phyloP scores from a whole-genome alignment of 169 alveolate genomes.

The Plasmodium adleri region DNA sequence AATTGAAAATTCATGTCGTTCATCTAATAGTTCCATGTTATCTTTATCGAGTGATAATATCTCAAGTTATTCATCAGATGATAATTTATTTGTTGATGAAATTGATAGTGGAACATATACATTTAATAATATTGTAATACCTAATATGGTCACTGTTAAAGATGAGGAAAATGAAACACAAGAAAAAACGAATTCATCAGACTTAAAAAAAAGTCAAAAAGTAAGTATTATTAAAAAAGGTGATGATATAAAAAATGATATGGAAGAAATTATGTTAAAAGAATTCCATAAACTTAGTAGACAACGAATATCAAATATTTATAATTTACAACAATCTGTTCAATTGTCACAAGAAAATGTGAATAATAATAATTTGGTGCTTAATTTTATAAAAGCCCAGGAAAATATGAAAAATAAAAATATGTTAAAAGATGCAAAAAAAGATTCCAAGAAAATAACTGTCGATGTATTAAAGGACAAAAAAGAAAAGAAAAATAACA shows the following conservation, averaged over 20 bases:
- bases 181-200: not conserved
- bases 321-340: conserved; percentile 3
- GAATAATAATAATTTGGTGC: conserved; percentile 7
- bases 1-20: conserved; percentile 42
- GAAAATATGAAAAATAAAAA: not conserved
- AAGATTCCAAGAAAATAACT: not conserved
- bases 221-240: not conserved
- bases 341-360: not conserved
- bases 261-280: conserved; percentile 26
- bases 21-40: conserved; percentile 53
- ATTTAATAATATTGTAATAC: not conserved
- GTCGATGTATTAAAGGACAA: not conserved
- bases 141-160: not conserved
- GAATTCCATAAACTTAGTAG: conserved; percentile 36
- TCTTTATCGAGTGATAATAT: conserved; percentile 51
- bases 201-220: no score
- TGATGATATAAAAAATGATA: conserved; percentile 28
- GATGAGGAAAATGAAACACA: not conserved
- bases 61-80: conserved; percentile 44
- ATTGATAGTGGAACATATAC: conserved; percentile 15
- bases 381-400: not conserved
- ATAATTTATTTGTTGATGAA: conserved; percentile 19
- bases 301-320: conserved; percentile 1
- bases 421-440: not conserved
- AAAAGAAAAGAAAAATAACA: not conserved